Base-by-base conservation (phyloP, 176 grass and related monocot species). In the Carex scoparia region DNA sequence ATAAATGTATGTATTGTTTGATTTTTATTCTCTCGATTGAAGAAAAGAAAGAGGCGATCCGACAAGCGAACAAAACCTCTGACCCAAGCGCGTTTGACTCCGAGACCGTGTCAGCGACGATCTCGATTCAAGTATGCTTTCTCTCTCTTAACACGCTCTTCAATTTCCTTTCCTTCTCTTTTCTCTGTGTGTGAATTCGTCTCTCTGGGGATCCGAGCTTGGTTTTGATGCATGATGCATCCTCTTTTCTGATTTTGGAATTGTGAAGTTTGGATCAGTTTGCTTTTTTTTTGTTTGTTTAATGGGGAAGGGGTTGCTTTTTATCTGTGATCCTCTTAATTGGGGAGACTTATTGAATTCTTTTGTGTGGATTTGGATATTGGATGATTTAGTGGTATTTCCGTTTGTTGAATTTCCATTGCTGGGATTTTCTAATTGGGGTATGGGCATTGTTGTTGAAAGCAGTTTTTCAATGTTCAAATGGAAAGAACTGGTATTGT, bases 61-160 rank as follows among this genome's bases (percentile, higher is more conserved):
- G 74, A 78, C 74, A 78, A 57, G 9, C 9, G 7, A 74, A 49
- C 70, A 23, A 51, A 74, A 23, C n/a, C 28, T 44, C 38, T 70
- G 16, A 69, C 14, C 2, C 1, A 69, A 42, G 35, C 14, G 35
- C 0, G 0, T 51, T 74, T 28, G 70, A 74, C 44, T 74, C 70
- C 18, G 8, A 74, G n/a, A 51, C 70, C 40, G n/a, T 74, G 38
- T 44, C 42, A 74, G n/a, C 70, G n/a, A 74, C 70, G 70, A 74
- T 79, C 74, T 79, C 74, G 13, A 79, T 79, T 79, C 51, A 55
- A 37, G 74, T 79, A 79, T 15, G 27, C 51, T 79, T 49, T 55
- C 73, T 77, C 13, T 15, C 32, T 69, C 33, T 40, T 37, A 15
- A 7, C 28, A 35, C 65, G 31, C 10, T 14, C 13, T 69, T 69